Evolutionary conservation across 805 yeast species (phyloP), one percentile per base, ranked within the genome.

Genomic region (Candida corydali): DNA sequence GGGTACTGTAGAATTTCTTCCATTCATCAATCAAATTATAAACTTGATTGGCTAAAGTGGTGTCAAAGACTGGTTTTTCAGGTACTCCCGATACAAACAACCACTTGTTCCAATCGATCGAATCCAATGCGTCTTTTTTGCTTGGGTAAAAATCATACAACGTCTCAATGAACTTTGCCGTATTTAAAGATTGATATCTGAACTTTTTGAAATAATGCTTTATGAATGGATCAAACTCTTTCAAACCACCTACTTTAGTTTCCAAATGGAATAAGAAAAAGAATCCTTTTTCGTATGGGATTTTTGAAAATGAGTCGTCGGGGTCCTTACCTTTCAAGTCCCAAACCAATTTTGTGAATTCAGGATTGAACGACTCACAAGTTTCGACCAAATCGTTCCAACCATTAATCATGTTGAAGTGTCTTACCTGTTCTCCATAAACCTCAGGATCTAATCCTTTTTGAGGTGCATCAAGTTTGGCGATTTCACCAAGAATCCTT

Each of bases 261-360:
- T 59, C 65, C 29, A 59, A 40, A 39, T 54, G 50, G 37, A 43
- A 57, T 19, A 59, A 46, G 39, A 61, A 59, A 38, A 50, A 51
- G 46, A 57, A 60, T 6, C 67, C 67, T 43, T 61, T 61, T 41
- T 61, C 67, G 37, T 61, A 61, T 2, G 67, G 67, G 12, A 60
- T 52, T 29, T 47, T 46, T 9, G 65, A 60, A 45, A 55, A 60
- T 8, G 59, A 47, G 37, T 39, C 39, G 43, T 46, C 37, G 29
- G 42, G 45, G 34, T 39, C 46, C 23, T 36, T 37, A 19, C 31
- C 23, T 26, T 30, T 34, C 27, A 43, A 39, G 25, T 41, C 50
- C 57, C 57, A 54, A 3, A 55, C 46, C 30, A 56, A 45, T 9
- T 47, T 36, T 2, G 63, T 52, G 31, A 47, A 50, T 22, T 44